phyloP scores from a whole-genome alignment of 164 flowering plant genomes.

The Hamamelis virginiana region DNA sequence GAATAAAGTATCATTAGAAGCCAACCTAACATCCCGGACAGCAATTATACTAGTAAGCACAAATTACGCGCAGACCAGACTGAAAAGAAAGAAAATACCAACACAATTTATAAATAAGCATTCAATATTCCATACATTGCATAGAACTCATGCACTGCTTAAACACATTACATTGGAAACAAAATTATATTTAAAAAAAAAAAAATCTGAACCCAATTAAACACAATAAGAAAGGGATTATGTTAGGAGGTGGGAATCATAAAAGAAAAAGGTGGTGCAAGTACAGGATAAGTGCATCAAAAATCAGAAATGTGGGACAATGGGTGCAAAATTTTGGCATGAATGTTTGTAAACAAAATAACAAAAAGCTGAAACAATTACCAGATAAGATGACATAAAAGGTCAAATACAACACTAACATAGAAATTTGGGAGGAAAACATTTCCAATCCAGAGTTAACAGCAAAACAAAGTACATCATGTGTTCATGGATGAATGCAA shows the following conservation, averaged over 20 bases:
- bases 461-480: constrained; percentile 15
- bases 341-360: not conserved
- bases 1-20: constrained; percentile 11
- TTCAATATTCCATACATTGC: too few relatives aligned
- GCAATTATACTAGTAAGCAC: constrained; percentile 3
- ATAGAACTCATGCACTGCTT: too few relatives aligned
- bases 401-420: not conserved
- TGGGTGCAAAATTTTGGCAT: not conserved
- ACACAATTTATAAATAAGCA: not conserved
- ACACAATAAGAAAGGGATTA: too few relatives aligned
- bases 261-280: not conserved
- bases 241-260: too few relatives aligned
- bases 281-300: not conserved
- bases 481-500: constrained; percentile 18
- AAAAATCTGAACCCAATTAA: too few relatives aligned
- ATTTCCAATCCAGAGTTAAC: not conserved
- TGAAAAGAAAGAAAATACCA: not conserved
- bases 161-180: too few relatives aligned
- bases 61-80: not conserved
- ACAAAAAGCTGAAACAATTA: not conserved
- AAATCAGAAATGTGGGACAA: not conserved
- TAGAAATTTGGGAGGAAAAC: not conserved
- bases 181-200: too few relatives aligned
- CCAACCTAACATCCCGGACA: constrained; percentile 13
- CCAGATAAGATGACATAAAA: not conserved